Base-by-base conservation (phyloP, 257 asterid species). In the Gardenia jasminoides region DNA sequence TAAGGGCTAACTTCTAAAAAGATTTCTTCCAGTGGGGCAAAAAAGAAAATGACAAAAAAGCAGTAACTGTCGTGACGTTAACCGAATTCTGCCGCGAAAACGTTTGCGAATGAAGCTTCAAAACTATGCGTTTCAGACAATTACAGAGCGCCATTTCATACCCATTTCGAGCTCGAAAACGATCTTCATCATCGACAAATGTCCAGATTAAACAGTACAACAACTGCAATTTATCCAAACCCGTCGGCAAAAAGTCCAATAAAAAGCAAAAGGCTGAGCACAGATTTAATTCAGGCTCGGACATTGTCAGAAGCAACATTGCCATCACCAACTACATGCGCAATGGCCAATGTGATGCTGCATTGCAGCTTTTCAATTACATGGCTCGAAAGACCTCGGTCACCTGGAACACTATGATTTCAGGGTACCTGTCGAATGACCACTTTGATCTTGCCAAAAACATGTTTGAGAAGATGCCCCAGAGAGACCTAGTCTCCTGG, bases 401-500 rank as follows among this genome's bases (percentile, higher is more conserved):
- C 17, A 88, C 98, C 59, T 95, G 91, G 93, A 93, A 93, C 84
- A 82, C 90, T 17, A 89, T 95, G 97, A 83, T 95, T 10, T 92
- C 94, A 11, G 99, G 99, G 48, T 93, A 86, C 82, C 31, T 92
- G 80, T 80, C 79, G 15, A 95, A 92, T 50, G 87, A 85, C 65
- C 82, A 74, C 36, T 87, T 90, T 47, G 84, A 75, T 50, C 81
- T 83, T 26, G 98, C 99, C 72, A 88, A 82, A 17, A 39, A 88
- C 22, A 67, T 95, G 88, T 94, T 94, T 72, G 93, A 90, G 19
- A 74, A 82, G 85, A 91, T 94, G 92, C 96, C 97, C 20, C 83
- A 66, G 0, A 87, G 88, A 87, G 95, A 92, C 72, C 83, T 88
- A 84, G 96, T 91, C 61, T 81, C 91, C 72, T 89, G 97, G 94